Evolutionary conservation across 108 stramenopile genomes (phyloP).

Genomic region (Nitzschia inconspicua): DNA sequence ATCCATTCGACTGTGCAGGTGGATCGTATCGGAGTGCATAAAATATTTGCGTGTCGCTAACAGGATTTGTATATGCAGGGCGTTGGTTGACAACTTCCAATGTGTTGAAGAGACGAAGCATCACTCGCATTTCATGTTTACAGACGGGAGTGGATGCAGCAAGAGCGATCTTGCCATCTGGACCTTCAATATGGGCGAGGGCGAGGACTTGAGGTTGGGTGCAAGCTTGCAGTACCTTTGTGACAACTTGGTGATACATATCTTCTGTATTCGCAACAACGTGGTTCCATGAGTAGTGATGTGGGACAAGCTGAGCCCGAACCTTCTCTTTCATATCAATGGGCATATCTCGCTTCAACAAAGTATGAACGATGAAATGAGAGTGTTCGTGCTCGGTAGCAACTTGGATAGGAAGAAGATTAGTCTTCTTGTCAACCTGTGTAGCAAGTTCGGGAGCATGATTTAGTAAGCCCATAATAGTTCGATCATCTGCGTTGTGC

Average conservation of each 20-base stretch:
- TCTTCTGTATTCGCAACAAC: constrained; percentile 76
- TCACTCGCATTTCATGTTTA: constrained; percentile 86
- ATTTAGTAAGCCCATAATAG: constrained; percentile 75
- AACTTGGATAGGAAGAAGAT: constrained; percentile 80
- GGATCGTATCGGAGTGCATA: constrained; percentile 88
- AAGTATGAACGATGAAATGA: constrained; percentile 82
- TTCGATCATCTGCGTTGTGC: constrained; percentile 77
- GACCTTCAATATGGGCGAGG: constrained; percentile 85
- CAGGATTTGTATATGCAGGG: constrained; percentile 84
- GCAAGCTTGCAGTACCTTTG: constrained; percentile 80
- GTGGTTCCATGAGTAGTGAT: constrained; percentile 90
- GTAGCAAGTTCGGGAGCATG: constrained; percentile 84
- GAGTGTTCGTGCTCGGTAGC: constrained; percentile 84
- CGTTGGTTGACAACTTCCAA: constrained; percentile 88
- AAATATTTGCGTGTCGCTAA: constrained; percentile 87
- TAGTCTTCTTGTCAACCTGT: constrained; percentile 62
- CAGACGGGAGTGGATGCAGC: constrained; percentile 83
- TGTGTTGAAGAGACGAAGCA: constrained; percentile 91
- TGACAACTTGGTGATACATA: constrained; percentile 84
- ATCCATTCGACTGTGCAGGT: constrained; percentile 53
- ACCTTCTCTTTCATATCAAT: constrained; percentile 87
- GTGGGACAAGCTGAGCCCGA: constrained; percentile 76
- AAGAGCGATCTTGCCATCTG: constrained; percentile 80
- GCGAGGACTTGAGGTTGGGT: constrained; percentile 89
- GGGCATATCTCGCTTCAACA: constrained; percentile 83